Evolutionary conservation across 2,329 filamentous ascomycete genomes (phyloP).

Genomic region (Paecilomyces sp.): DNA sequence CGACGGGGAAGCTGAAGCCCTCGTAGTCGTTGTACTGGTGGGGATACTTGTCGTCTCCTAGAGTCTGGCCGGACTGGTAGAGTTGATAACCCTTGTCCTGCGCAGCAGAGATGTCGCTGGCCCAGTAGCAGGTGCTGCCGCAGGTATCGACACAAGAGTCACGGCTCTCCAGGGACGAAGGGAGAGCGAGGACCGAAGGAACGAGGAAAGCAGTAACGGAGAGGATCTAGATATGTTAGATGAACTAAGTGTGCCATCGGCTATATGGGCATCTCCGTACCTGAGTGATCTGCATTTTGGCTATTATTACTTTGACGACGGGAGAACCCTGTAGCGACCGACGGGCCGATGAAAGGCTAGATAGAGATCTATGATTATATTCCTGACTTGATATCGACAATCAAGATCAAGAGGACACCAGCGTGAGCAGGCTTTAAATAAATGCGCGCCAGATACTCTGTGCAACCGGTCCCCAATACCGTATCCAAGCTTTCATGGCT

Average conservation of each 20-base stretch:
- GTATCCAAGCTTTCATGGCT: background rate
- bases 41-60: slow-evolving; percentile 42
- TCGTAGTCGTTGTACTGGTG: slow-evolving; percentile 58
- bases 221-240: background rate
- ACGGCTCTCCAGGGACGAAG: background rate
- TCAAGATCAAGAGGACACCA: background rate
- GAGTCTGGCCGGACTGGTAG: slow-evolving; percentile 30
- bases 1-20: slow-evolving; percentile 52
- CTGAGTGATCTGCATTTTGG: background rate
- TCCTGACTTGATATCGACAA: background rate
- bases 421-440: background rate
- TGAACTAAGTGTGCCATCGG: background rate
- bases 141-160: slow-evolving; percentile 44
- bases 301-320: background rate
- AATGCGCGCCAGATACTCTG: background rate
- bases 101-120: slow-evolving; percentile 44
- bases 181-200: background rate
- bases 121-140: slow-evolving; percentile 47
- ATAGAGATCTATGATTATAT: background rate
- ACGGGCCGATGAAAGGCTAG: background rate
- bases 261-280: background rate
- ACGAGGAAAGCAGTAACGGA: background rate
- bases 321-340: background rate
- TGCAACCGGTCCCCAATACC: background rate
- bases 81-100: slow-evolving; percentile 46